Evolutionary conservation across 2,329 filamentous ascomycete genomes (phyloP).

Genomic region (Nothophoma quercina): DNA sequence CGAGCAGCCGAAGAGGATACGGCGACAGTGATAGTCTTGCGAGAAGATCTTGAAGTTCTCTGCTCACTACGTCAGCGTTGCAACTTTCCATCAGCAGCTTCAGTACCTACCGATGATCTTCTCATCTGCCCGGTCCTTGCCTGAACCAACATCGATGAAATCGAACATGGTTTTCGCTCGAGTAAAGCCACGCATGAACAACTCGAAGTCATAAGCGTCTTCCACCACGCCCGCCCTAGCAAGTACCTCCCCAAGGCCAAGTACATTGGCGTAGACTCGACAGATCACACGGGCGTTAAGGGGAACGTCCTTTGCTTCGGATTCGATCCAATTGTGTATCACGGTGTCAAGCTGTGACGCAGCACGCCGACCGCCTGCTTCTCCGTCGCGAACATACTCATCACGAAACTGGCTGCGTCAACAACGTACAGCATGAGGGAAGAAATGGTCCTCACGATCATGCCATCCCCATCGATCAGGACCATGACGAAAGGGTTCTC

Average conservation of each 20-base stretch:
- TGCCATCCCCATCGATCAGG: constrained; percentile 64
- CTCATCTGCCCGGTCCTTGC: constrained; percentile 56
- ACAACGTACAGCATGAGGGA: background rate
- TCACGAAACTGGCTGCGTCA: constrained; percentile 54
- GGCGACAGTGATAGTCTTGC: constrained; percentile 66
- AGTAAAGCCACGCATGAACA: constrained; percentile 65
- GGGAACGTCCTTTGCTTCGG: constrained; percentile 47
- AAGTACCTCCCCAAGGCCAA: constrained; percentile 59
- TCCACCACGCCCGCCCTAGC: constrained; percentile 55
- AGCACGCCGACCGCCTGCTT: constrained; percentile 61
- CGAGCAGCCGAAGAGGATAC: constrained; percentile 67
- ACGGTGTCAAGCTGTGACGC: constrained; percentile 58
- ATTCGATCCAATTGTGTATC: constrained; percentile 54
- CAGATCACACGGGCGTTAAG: constrained; percentile 57
- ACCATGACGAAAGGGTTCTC: constrained; percentile 61
- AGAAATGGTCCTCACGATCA: constrained; percentile 46
- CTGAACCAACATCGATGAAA: constrained; percentile 56
- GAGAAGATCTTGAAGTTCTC: constrained; percentile 64
- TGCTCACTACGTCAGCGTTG: constrained; percentile 34
- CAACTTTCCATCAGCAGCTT: background rate
- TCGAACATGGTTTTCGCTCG: constrained; percentile 55
- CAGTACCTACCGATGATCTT: constrained; percentile 57
- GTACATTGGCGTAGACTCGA: constrained; percentile 63
- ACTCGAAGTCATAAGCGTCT: constrained; percentile 53
- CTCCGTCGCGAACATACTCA: constrained; percentile 58